These are phyloP conservation scores for Phytopythium aichiense DNA, from an alignment of 352 stramenopile species.

Conservation along the genomic window DNA sequence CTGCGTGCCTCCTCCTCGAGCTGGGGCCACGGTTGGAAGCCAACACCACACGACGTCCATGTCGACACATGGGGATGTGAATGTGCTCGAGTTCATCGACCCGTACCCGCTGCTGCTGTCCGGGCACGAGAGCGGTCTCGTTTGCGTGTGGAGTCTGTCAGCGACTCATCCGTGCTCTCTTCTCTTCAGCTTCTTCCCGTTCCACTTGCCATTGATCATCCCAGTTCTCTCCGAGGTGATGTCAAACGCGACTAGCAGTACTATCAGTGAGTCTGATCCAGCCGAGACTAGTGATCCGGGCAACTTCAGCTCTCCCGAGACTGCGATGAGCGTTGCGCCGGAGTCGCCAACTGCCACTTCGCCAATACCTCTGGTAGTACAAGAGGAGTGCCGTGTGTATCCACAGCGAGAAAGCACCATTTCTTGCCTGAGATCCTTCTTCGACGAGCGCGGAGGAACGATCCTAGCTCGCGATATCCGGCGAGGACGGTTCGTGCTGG, in stretches of 20 bases:
- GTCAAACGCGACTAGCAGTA: not conserved
- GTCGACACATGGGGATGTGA: slow-evolving; percentile 39
- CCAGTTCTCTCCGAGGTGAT: not conserved
- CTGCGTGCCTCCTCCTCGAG: slow-evolving; percentile 18
- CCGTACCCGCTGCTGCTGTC: slow-evolving; percentile 69
- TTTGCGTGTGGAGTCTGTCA: slow-evolving; percentile 58
- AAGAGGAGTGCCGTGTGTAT: not conserved
- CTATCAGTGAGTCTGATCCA: not conserved
- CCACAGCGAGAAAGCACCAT: slow-evolving; percentile 12
- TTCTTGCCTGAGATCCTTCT: slow-evolving; percentile 50
- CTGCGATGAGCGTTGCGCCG: not conserved
- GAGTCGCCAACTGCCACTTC: not conserved
- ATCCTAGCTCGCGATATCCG: slow-evolving; percentile 43
- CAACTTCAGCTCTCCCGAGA: too few relatives aligned
- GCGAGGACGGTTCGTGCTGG: slow-evolving; percentile 39
- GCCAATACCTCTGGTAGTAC: not conserved
- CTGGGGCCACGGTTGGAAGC: slow-evolving; percentile 1
- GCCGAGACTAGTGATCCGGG: too few relatives aligned
- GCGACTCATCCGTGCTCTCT: slow-evolving; percentile 38
- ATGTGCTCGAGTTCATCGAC: slow-evolving; percentile 65
- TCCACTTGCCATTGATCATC: slow-evolving; percentile 14
- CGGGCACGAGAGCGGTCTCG: slow-evolving; percentile 61
- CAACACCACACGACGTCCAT: slow-evolving; percentile 6
- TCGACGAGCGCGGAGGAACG: slow-evolving; percentile 59
- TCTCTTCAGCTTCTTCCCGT: slow-evolving; percentile 36